Evolutionary conservation across 2,329 filamentous ascomycete genomes (phyloP).

Genomic region (Waltergamsia citrina): DNA sequence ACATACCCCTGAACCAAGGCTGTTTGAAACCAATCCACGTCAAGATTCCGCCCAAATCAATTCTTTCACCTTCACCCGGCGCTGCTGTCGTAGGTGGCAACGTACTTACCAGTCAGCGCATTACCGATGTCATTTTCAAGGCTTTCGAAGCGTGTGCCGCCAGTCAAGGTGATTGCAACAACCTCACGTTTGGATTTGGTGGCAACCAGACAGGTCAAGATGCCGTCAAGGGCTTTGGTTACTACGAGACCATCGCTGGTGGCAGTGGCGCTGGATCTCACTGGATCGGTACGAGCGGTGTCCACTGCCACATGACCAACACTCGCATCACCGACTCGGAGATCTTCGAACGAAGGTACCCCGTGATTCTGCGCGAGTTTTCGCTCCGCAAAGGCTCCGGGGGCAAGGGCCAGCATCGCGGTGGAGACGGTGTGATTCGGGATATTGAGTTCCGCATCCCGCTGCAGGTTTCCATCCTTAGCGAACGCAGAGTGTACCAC

Average conservation of each 20-base stretch:
- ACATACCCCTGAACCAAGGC: slow-evolving; percentile 78
- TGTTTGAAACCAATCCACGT: slow-evolving; percentile 69
- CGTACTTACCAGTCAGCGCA: slow-evolving; percentile 41
- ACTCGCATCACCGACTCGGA: slow-evolving; percentile 58
- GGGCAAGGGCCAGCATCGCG: slow-evolving; percentile 55
- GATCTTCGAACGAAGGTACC: slow-evolving; percentile 46
- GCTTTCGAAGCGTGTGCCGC: slow-evolving; percentile 74
- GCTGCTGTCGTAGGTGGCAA: slow-evolving; percentile 80
- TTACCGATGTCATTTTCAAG: slow-evolving; percentile 42
- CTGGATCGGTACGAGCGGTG: slow-evolving; percentile 32
- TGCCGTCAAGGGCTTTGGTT: slow-evolving; percentile 30
- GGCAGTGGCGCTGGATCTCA: slow-evolving; percentile 61
- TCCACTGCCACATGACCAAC: slow-evolving; percentile 58
- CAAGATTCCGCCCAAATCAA: slow-evolving; percentile 61
- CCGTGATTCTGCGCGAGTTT: slow-evolving; percentile 64
- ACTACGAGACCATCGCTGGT: slow-evolving; percentile 52
- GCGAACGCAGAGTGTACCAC: slow-evolving; percentile 66
- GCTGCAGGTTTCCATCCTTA: slow-evolving; percentile 68
- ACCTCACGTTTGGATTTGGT: slow-evolving; percentile 72
- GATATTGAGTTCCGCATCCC: slow-evolving; percentile 75
- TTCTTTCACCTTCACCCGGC: slow-evolving; percentile 66
- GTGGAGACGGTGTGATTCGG: slow-evolving; percentile 65
- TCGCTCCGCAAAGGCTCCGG: slow-evolving; percentile 52
- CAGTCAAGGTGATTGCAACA: slow-evolving; percentile 73
- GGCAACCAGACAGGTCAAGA: slow-evolving; percentile 27